These are phyloP conservation scores for Teunomyces panamensis DNA, from an alignment of 805 yeast species.

Conservation along the genomic window DNA sequence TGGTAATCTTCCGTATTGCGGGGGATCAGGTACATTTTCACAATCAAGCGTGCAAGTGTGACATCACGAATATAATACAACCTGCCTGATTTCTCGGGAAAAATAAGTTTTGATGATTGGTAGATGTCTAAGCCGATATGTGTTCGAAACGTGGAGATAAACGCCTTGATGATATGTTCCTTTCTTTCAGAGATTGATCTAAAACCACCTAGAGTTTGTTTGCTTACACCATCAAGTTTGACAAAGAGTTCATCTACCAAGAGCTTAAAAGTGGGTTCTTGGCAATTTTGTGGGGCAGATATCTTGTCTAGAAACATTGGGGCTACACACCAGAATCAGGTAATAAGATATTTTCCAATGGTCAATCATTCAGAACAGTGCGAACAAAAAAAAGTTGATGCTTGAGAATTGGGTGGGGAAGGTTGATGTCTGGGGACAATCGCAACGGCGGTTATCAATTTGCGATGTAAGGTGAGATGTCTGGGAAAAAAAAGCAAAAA, in stretches of 20 bases:
- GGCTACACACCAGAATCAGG: background rate
- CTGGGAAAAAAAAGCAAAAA: background rate
- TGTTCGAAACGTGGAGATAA: slow-evolving; percentile 29
- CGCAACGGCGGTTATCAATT: background rate
- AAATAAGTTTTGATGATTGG: slow-evolving; percentile 59
- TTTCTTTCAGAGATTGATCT: slow-evolving; percentile 23
- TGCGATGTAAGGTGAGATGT: background rate
- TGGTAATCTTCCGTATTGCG: slow-evolving; percentile 58
- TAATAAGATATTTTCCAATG: no score
- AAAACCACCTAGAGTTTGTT: slow-evolving; percentile 23
- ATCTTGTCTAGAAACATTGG: slow-evolving; percentile 1
- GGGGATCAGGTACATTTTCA: slow-evolving; percentile 55
- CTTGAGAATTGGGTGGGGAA: background rate
- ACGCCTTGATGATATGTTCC: slow-evolving; percentile 24
- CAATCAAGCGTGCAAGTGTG: slow-evolving; percentile 47
- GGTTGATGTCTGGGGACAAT: background rate
- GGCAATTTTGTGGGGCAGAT: slow-evolving; percentile 31
- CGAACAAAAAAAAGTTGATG: background rate
- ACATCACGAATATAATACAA: slow-evolving; percentile 63
- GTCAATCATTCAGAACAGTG: background rate
- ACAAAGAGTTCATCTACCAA: slow-evolving; percentile 41
- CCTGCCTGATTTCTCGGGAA: slow-evolving; percentile 65
- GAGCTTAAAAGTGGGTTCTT: slow-evolving; percentile 39
- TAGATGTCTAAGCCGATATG: slow-evolving; percentile 51
- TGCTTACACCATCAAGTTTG: slow-evolving; percentile 35